A percentile compares a stretch with the other conserved stretches of the same genome.
Conservation (phyloP, 108 stramenopile species). For the Seminavis robusta region DNA sequence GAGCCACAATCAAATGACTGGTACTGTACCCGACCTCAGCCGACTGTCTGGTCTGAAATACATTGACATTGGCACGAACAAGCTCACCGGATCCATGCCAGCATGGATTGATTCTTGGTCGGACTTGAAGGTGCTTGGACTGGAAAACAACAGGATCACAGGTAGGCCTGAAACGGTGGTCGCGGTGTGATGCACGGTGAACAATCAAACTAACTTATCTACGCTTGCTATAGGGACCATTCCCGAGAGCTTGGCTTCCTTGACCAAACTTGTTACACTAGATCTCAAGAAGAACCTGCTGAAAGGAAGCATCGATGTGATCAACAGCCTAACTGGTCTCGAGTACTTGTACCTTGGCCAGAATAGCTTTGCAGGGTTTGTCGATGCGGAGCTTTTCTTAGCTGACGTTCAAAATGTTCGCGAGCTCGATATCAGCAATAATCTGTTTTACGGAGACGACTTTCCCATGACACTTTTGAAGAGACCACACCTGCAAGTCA, state of each 20-base stretch:
- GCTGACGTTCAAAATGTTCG: constrained; percentile 4
- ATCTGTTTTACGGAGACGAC: constrained; percentile 5
- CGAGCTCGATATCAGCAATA: constrained; percentile 36
- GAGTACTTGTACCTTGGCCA: constrained; percentile 28
- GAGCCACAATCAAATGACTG: too few species aligned
- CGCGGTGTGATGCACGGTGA: too few species aligned
- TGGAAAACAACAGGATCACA: too few species aligned
- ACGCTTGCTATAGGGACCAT: too few species aligned
- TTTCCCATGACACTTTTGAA: constrained; percentile 2
- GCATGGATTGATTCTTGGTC: too few species aligned
- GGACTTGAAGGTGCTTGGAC: too few species aligned
- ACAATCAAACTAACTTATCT: too few species aligned
- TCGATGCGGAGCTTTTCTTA: constrained; percentile 22
- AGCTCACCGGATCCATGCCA: too few species aligned
- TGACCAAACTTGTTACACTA: constrained; percentile 28
- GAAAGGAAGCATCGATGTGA: constrained; percentile 17
- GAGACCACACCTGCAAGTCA: constrained; percentile 2
- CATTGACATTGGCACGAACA: too few species aligned
- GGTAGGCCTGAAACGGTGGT: too few species aligned
- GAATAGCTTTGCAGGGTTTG: constrained; percentile 22
- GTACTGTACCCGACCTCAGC: too few species aligned
- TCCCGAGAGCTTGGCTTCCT: constrained; percentile 10
- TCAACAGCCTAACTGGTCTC: constrained; percentile 11
- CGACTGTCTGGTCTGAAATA: too few species aligned
- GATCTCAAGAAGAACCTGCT: constrained; percentile 41